These are phyloP conservation scores for Sclerotinia sclerotiorum DNA, from an alignment of 2,329 filamentous ascomycete species.

Conservation along the genomic window DNA sequence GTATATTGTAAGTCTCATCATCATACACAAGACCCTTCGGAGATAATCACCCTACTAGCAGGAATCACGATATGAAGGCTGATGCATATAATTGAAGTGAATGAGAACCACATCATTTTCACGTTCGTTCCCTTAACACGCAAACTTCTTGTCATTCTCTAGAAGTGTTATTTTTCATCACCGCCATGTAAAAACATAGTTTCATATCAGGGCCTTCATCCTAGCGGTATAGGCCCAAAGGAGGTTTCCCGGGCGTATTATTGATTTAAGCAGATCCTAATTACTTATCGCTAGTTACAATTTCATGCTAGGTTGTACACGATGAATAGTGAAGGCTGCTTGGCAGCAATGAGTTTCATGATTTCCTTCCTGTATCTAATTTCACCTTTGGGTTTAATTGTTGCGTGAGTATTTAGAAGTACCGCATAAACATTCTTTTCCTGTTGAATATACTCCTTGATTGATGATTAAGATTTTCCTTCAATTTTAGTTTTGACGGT, in stretches of 20 bases:
- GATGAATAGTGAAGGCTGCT: not conserved
- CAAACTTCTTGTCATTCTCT: too few relatives aligned
- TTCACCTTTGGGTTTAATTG: not conserved
- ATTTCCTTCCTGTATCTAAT: not conserved
- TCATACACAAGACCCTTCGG: not conserved
- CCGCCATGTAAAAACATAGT: too few relatives aligned
- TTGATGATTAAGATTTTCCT: not conserved
- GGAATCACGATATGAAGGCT: not conserved
- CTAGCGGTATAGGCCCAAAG: too few relatives aligned
- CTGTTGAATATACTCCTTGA: not conserved
- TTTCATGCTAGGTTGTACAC: not conserved
- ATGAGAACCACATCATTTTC: too few relatives aligned
- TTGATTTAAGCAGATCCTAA: not conserved
- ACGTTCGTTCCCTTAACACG: too few relatives aligned
- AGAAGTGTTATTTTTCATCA: too few relatives aligned
- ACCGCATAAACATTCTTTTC: not conserved
- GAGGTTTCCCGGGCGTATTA: not conserved
- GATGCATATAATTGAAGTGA: not conserved
- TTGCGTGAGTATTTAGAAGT: not conserved
- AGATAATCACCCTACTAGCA: not conserved
- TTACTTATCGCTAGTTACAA: not conserved
- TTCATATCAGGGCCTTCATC: too few relatives aligned
- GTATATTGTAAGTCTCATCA: not conserved
- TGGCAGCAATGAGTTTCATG: not conserved
- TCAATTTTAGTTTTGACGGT: too few relatives aligned